phyloP scores from a whole-genome alignment of 1,284 basidiomycete genomes.

The Prillingera fragicola region DNA sequence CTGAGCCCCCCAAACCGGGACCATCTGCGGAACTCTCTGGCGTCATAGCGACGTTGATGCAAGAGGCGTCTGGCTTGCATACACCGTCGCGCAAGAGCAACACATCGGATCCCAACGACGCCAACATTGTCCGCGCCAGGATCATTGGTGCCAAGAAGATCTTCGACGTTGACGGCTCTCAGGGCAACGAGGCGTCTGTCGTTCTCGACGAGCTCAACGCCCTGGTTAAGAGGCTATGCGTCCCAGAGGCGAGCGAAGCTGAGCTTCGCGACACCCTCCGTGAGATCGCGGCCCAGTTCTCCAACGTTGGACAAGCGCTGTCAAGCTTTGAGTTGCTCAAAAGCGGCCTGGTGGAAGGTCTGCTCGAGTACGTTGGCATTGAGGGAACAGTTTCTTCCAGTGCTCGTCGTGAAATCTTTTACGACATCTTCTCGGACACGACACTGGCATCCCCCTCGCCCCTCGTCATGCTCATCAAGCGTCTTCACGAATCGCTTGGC shows the following conservation, averaged over 20 bases:
- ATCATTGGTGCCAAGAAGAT: constrained; percentile 71
- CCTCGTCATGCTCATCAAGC: constrained; percentile 79
- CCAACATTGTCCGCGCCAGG: constrained; percentile 78
- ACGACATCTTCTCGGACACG: constrained; percentile 64
- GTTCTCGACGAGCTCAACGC: constrained; percentile 54
- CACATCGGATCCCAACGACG: constrained; percentile 69
- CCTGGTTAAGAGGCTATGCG: constrained; percentile 61
- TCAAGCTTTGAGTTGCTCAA: constrained; percentile 95
- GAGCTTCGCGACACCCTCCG: constrained; percentile 60
- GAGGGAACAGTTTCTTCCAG: constrained; percentile 49
- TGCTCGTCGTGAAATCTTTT: constrained; percentile 64
- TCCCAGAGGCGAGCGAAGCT: constrained; percentile 54
- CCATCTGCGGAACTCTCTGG: constrained; percentile 24
- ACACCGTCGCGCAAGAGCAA: constrained; percentile 45
- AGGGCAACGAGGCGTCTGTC: constrained; percentile 59
- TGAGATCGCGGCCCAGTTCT: constrained; percentile 72
- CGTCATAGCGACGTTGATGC: constrained; percentile 40
- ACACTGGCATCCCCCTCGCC: constrained; percentile 55
- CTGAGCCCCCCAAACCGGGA: constrained; percentile 23
- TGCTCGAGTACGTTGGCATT: constrained; percentile 76
- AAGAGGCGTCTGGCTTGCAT: constrained; percentile 16
- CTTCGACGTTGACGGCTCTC: constrained; percentile 53
- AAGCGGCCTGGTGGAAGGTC: constrained; percentile 82
- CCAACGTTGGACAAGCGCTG: constrained; percentile 62
- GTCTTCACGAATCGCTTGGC: constrained; percentile 86